Conservation (phyloP, 2,329 filamentous ascomycete genomes). For the Teratosphaeria pseudoeucalypti region DNA sequence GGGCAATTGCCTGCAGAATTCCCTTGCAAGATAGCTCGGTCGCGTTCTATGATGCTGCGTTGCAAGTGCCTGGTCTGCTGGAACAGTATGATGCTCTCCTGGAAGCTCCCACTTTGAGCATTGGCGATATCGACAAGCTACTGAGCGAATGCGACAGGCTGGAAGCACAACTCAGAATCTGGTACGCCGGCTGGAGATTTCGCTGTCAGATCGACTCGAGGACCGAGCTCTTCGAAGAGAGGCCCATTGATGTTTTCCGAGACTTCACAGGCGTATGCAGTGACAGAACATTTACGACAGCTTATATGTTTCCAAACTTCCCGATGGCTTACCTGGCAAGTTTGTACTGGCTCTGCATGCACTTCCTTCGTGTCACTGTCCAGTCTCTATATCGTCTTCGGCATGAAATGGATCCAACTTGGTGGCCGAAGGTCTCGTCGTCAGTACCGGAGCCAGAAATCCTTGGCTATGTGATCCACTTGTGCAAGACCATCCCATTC, state of each 20-base stretch:
- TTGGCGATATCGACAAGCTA: constrained; percentile 10
- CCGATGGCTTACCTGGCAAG: constrained; percentile 19
- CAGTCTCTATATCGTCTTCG: constrained; percentile 13
- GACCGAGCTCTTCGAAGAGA: constrained; percentile 8
- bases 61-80: constrained; percentile 21
- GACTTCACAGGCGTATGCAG: constrained; percentile 12
- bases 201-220: background rate
- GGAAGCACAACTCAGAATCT: constrained; percentile 14
- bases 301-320: constrained; percentile 20
- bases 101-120: background rate
- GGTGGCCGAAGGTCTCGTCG: constrained; percentile 9
- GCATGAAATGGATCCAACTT: constrained; percentile 9
- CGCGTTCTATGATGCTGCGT: constrained; percentile 18
- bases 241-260: constrained; percentile 16
- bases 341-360: constrained; percentile 23
- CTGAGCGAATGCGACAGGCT: constrained; percentile 12
- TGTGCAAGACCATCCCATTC: constrained; percentile 19
- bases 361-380: constrained; percentile 16
- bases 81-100: constrained; percentile 15
- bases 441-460: constrained; percentile 17
- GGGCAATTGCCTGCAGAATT: constrained; percentile 14
- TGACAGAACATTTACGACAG: constrained; percentile 17
- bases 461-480: constrained; percentile 15
- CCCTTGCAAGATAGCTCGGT: constrained; percentile 15
- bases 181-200: constrained; percentile 14